phyloP scores from a whole-genome alignment of 768 basidiomycete genomes.

The Phallus indusiatus region DNA sequence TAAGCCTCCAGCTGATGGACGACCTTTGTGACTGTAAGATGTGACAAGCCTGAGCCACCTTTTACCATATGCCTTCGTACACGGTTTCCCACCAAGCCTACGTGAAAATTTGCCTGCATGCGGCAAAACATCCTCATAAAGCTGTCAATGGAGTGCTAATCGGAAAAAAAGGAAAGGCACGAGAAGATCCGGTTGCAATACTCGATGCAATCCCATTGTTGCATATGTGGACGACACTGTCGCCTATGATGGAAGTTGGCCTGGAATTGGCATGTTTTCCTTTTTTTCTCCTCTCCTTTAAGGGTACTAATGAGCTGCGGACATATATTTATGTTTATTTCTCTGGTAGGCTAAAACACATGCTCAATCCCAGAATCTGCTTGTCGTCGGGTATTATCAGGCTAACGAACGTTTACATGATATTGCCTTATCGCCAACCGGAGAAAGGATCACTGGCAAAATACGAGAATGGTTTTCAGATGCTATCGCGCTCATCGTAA shows the following conservation, averaged over 20 bases:
- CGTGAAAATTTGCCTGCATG: conserved; percentile 67
- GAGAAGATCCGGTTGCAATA: conserved; percentile 31
- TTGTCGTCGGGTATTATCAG: conserved; percentile 68
- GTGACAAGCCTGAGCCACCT: too few species aligned
- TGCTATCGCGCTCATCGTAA: conserved; percentile 62
- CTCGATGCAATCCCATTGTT: conserved; percentile 67
- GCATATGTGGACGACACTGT: conserved; percentile 78
- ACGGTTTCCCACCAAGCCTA: conserved; percentile 54
- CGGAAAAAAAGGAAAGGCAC: conserved; percentile 33
- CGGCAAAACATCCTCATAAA: conserved; percentile 68
- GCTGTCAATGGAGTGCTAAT: conserved; percentile 74
- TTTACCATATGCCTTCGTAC: conserved; percentile 34
- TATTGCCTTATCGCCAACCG: conserved; percentile 50
- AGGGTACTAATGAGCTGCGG: neutral
- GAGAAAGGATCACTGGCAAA: conserved; percentile 51
- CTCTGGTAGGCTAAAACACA: conserved; percentile 44
- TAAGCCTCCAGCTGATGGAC: too few species aligned
- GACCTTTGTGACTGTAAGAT: too few species aligned
- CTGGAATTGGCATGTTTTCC: conserved; percentile 55
- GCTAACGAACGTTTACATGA: conserved; percentile 59
- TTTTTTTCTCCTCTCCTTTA: neutral
- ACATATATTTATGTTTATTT: too few species aligned
- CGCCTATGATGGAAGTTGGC: conserved; percentile 82
- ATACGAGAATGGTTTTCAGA: conserved; percentile 45
- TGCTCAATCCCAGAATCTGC: conserved; percentile 42